These are phyloP conservation scores for Onygenales sp. DNA, from an alignment of 2,329 filamentous ascomycete genomes.

Conservation along the genomic window DNA sequence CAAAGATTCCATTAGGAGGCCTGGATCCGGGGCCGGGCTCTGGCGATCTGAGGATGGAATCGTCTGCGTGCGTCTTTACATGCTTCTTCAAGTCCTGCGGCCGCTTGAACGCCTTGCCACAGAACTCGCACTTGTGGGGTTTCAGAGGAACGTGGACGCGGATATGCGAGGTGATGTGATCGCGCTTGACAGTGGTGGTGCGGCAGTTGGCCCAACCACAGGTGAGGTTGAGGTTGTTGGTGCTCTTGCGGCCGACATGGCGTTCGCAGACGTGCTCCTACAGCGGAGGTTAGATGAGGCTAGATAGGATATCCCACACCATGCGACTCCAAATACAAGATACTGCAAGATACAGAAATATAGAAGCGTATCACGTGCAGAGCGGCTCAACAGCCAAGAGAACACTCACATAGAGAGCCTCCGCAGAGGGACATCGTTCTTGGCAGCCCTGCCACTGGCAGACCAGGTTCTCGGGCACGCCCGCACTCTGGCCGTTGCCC, in stretches of 20 bases:
- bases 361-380: constrained; percentile 3
- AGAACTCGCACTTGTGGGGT: constrained; percentile 98
- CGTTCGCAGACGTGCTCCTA: constrained; percentile 97
- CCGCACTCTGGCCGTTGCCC: constrained; percentile 20
- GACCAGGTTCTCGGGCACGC: constrained; percentile 29
- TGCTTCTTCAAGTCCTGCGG: constrained; percentile 99
- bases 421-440: constrained; percentile 49
- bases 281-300: background rate
- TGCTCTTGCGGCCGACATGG: constrained; percentile 97
- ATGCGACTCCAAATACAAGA: background rate
- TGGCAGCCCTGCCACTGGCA: constrained; percentile 57
- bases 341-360: background rate
- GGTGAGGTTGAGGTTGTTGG: constrained; percentile 94
- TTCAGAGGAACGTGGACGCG: constrained; percentile 97
- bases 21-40: constrained; percentile 44
- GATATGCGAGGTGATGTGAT: constrained; percentile 98
- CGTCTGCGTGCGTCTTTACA: constrained; percentile 96
- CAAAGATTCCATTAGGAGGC: constrained; percentile 33
- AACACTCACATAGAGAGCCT: constrained; percentile 51
- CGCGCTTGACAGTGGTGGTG: constrained; percentile 95
- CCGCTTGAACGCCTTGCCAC: constrained; percentile 97
- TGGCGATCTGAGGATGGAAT: constrained; percentile 66
- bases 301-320: no score
- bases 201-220: constrained; percentile 96
- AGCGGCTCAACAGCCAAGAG: constrained; percentile 4